Conservation (phyloP, 805 yeast species). For the Ogataea thermomethanolica region DNA sequence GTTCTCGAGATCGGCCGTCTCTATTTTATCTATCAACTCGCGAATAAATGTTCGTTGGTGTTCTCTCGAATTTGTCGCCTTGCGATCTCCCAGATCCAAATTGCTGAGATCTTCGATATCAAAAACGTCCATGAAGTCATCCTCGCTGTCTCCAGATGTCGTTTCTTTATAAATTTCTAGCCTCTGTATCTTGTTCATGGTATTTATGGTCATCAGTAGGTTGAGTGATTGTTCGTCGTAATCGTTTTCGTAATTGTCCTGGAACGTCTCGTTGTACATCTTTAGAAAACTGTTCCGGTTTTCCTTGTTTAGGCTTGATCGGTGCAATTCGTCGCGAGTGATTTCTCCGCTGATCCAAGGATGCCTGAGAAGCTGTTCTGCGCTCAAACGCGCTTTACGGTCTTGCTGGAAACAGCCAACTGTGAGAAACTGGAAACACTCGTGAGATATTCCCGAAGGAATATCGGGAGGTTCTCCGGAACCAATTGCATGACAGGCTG, state of each 20-base stretch:
- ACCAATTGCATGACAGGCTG: constrained; percentile 80
- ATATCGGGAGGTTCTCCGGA: constrained; percentile 68
- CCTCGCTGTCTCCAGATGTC: constrained; percentile 16
- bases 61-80: constrained; percentile 3
- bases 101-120: constrained; percentile 14
- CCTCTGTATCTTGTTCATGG: constrained; percentile 17
- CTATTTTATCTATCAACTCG: constrained; percentile 7
- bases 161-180: constrained; percentile 21
- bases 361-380: constrained; percentile 52
- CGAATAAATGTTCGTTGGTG: constrained; percentile 13
- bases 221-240: constrained; percentile 19
- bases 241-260: constrained; percentile 19
- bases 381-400: constrained; percentile 55
- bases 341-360: constrained; percentile 48
- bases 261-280: constrained; percentile 18
- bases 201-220: constrained; percentile 14
- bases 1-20: constrained; percentile 11
- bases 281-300: constrained; percentile 8
- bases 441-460: constrained; percentile 39
- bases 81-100: constrained; percentile 2
- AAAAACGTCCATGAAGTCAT: constrained; percentile 19
- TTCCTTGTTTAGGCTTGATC: constrained; percentile 4
- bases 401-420: constrained; percentile 68
- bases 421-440: constrained; percentile 48
- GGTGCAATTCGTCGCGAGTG: constrained; percentile 2